These are phyloP conservation scores for Ophiostoma sp. DNA, from an alignment of 2,329 filamentous ascomycete species.

Conservation along the genomic window DNA sequence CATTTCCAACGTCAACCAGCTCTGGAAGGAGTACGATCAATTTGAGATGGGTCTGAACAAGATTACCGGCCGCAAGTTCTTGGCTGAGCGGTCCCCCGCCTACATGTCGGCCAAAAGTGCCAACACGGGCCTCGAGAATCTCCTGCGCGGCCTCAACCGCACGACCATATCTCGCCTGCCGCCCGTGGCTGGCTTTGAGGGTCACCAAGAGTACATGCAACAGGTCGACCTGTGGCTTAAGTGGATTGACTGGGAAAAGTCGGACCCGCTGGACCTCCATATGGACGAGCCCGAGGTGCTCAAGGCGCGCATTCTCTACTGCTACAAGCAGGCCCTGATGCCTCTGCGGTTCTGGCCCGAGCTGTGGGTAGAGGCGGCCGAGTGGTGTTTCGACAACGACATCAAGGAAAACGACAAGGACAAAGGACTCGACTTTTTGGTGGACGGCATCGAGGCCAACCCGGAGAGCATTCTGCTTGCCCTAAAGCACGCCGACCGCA, in stretches of 20 bases:
- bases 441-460: conserved; percentile 79
- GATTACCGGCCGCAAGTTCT: conserved; percentile 84
- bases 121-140: conserved; percentile 83
- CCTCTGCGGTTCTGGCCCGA: conserved; percentile 90
- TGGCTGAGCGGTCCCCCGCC: conserved; percentile 84
- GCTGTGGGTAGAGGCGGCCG: conserved; percentile 90
- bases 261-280: conserved; percentile 80
- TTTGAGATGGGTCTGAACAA: conserved; percentile 96
- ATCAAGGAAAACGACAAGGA: conserved; percentile 56
- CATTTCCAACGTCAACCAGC: conserved; percentile 69
- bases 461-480: conserved; percentile 88
- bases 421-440: conserved; percentile 67
- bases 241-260: conserved; percentile 95
- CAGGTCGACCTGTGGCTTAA: conserved; percentile 87
- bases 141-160: conserved; percentile 69
- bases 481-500: conserved; percentile 80
- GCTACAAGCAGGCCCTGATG: conserved; percentile 92
- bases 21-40: conserved; percentile 97
- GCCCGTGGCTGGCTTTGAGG: conserved; percentile 78
- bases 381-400: conserved; percentile 81
- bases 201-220: conserved; percentile 72
- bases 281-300: conserved; percentile 71
- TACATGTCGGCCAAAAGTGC: conserved; percentile 96
- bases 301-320: conserved; percentile 75
- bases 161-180: conserved; percentile 75